phyloP scores from a whole-genome alignment of 2,329 filamentous ascomycete species.

The Sporothrix luriei region DNA sequence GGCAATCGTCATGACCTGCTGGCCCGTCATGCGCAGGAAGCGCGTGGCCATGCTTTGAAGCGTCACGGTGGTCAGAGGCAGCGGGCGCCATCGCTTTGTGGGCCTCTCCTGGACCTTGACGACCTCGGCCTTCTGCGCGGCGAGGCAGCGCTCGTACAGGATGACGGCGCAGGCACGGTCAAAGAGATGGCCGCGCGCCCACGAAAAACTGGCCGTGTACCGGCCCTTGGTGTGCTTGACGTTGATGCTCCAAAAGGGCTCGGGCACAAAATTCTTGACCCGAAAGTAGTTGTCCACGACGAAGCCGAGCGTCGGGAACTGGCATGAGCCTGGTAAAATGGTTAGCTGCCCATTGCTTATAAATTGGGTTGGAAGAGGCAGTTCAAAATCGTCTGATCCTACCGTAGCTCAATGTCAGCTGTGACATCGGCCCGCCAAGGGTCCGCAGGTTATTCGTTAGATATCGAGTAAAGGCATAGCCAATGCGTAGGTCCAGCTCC shows the following conservation, averaged over 20 bases:
- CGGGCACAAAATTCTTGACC: conserved; percentile 90
- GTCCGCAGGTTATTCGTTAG: conserved; percentile 76
- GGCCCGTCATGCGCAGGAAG: conserved; percentile 86
- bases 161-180: conserved; percentile 80
- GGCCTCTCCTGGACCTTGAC: conserved; percentile 86
- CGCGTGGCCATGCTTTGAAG: conserved; percentile 92
- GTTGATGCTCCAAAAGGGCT: conserved; percentile 90
- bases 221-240: conserved; percentile 69
- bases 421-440: conserved; percentile 67
- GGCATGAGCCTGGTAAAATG: conserved; percentile 71
- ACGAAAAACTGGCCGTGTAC: conserved; percentile 74
- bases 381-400: conserved; percentile 41
- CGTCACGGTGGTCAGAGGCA: conserved; percentile 93
- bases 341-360: neutral
- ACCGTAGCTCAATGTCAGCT: conserved; percentile 80
- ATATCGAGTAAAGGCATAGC: conserved; percentile 88
- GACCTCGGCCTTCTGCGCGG: conserved; percentile 75
- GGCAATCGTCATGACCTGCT: conserved; percentile 84
- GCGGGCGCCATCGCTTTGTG: conserved; percentile 88
- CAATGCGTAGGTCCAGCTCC: conserved; percentile 89
- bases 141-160: conserved; percentile 82
- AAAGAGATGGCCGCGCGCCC: conserved; percentile 81
- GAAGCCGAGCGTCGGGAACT: conserved; percentile 95
- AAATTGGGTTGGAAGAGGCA: neutral
- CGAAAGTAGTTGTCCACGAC: conserved; percentile 95